Conservation (phyloP, 768 basidiomycete genomes). For the Macrolepiota dolichaula region DNA sequence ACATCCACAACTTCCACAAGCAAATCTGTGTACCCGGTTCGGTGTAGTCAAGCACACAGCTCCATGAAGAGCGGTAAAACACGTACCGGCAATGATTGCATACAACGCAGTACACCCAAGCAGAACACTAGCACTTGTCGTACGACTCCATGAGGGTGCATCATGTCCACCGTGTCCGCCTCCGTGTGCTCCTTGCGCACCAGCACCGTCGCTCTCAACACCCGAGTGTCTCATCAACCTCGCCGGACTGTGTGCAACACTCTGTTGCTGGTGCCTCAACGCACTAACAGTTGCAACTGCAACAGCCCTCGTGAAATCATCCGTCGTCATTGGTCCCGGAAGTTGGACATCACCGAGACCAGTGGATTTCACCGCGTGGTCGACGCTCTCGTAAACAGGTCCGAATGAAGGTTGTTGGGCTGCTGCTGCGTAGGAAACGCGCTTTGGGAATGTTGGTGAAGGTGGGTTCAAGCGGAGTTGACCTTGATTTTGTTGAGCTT, state of each 20-base stretch:
- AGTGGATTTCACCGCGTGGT: slow-evolving; percentile 68
- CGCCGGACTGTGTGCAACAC: slow-evolving; percentile 44
- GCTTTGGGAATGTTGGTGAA: slow-evolving; percentile 44
- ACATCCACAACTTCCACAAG: slow-evolving; percentile 95
- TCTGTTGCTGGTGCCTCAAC: slow-evolving; percentile 74
- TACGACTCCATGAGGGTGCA: slow-evolving; percentile 93
- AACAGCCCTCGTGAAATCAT: slow-evolving; percentile 91
- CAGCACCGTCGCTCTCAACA: slow-evolving; percentile 34
- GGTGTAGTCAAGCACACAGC: not conserved
- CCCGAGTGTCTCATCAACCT: slow-evolving; percentile 33
- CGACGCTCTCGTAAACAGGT: slow-evolving; percentile 76
- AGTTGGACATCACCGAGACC: slow-evolving; percentile 48
- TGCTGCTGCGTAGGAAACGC: slow-evolving; percentile 54
- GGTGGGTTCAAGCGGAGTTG: slow-evolving; percentile 19
- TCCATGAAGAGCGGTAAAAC: not conserved
- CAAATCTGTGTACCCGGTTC: slow-evolving; percentile 54
- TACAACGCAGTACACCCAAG: slow-evolving; percentile 89
- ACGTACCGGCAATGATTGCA: slow-evolving; percentile 91
- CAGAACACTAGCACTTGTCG: slow-evolving; percentile 85
- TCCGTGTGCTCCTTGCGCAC: slow-evolving; percentile 16
- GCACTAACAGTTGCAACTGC: slow-evolving; percentile 94
- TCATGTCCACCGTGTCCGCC: slow-evolving; percentile 84
- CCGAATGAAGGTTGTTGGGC: slow-evolving; percentile 36
- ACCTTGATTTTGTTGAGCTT: slow-evolving; percentile 3
- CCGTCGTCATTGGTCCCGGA: slow-evolving; percentile 68